These are phyloP conservation scores for Wickerhamomyces bisporus DNA, from an alignment of 805 yeast species.

Conservation along the genomic window DNA sequence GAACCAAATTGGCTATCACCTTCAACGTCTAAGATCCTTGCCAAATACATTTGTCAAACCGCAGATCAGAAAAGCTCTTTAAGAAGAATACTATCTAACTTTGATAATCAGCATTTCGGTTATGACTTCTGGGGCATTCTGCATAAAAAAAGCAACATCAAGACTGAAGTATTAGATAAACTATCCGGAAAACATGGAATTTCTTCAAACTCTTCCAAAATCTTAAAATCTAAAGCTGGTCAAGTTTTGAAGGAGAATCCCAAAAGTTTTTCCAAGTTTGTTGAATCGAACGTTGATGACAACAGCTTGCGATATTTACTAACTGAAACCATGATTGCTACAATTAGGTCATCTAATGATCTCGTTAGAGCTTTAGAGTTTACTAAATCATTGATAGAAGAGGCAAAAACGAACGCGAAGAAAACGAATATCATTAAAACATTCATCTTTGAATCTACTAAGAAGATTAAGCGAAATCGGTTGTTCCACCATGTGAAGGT, in stretches of 20 bases:
- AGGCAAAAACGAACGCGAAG: background rate
- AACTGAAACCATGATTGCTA: conserved; percentile 9
- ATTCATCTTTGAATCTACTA: conserved; percentile 3
- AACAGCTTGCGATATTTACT: conserved; percentile 6
- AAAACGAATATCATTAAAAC: conserved; percentile 1
- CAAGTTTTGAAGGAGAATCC: conserved; percentile 6
- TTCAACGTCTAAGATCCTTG: conserved; percentile 10
- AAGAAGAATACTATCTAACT: background rate
- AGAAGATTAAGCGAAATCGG: background rate
- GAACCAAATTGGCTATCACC: conserved; percentile 11
- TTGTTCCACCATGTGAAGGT: conserved; percentile 7
- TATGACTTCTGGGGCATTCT: conserved; percentile 12
- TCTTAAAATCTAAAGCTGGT: conserved; percentile 7
- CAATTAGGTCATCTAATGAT: conserved; percentile 4
- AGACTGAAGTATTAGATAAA: conserved; percentile 4
- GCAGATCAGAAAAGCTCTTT: conserved; percentile 2
- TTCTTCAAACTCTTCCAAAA: background rate
- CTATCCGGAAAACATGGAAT: conserved; percentile 1
- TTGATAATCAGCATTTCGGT: conserved; percentile 6
- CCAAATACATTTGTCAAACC: conserved; percentile 9
- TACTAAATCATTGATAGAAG: background rate
- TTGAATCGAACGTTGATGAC: conserved; percentile 5
- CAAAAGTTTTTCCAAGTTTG: conserved; percentile 10
- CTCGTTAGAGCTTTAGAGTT: conserved; percentile 2
- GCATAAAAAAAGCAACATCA: conserved; percentile 8